phyloP scores from a whole-genome alignment of 2,329 filamentous ascomycete species.

The Beauveria bassiana region DNA sequence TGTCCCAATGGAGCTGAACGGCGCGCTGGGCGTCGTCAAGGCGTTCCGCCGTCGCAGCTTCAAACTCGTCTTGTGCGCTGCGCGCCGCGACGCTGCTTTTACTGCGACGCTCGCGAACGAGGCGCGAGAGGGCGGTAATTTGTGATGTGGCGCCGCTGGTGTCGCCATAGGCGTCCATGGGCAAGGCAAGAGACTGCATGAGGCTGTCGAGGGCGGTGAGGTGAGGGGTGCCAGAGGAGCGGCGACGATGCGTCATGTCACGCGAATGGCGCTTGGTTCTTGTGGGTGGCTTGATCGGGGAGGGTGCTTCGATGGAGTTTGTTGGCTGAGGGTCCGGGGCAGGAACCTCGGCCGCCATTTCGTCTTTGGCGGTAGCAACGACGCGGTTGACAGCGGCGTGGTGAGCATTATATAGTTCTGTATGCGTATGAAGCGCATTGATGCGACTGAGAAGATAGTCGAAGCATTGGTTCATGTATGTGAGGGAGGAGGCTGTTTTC shows the following conservation, averaged over 20 bases:
- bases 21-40: constrained; percentile 41
- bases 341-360: constrained; percentile 28
- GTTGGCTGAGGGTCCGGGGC: constrained; percentile 7
- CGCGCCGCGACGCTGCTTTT: constrained; percentile 38
- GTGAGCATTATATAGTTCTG: constrained; percentile 39
- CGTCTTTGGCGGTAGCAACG: constrained; percentile 34
- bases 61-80: constrained; percentile 43
- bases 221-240: constrained; percentile 30
- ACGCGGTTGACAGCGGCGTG: constrained; percentile 32
- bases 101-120: constrained; percentile 29
- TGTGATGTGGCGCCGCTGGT: constrained; percentile 16
- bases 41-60: constrained; percentile 32
- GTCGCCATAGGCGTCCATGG: constrained; percentile 27
- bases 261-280: constrained; percentile 16
- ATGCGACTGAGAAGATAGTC: constrained; percentile 43
- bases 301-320: constrained; percentile 14
- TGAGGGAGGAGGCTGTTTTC: constrained; percentile 38
- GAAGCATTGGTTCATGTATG: constrained; percentile 47
- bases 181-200: constrained; percentile 39
- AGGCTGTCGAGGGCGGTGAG: constrained; percentile 38
- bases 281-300: constrained; percentile 28
- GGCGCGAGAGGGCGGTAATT: constrained; percentile 26
- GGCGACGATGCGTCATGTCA: constrained; percentile 19
- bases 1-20: constrained; percentile 42
- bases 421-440: constrained; percentile 31